Percentiles rank a stretch among this genome's conserved stretches.
Evolutionary conservation across 805 yeast species (phyloP).

Genomic region (Zygosaccharomyces kombuchaensis): DNA sequence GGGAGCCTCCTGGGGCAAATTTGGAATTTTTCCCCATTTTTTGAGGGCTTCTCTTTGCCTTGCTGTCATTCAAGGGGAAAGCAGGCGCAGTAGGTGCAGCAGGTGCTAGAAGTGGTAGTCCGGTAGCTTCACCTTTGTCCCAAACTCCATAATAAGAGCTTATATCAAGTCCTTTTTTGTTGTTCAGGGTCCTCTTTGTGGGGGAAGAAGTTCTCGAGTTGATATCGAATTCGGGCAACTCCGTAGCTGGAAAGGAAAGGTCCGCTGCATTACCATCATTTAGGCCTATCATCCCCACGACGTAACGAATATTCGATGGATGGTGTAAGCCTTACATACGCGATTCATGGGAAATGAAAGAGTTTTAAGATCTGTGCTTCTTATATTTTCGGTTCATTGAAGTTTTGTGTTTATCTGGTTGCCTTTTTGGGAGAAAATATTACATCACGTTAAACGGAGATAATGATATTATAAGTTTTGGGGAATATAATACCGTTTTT

Average conservation of each 20-base stretch:
- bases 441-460: neutral
- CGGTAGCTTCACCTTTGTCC: slow-evolving; percentile 3
- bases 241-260: slow-evolving; percentile 8
- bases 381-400: neutral
- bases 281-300: slow-evolving; percentile 3
- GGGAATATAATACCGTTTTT: neutral
- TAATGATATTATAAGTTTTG: neutral
- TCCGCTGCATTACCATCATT: slow-evolving; percentile 3
- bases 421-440: slow-evolving; percentile 2
- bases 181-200: slow-evolving; percentile 15
- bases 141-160: neutral
- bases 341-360: neutral
- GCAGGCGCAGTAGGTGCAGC: neutral
- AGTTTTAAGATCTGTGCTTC: neutral
- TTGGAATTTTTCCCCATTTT: neutral
- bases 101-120: slow-evolving; percentile 1
- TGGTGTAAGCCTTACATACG: neutral
- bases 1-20: neutral
- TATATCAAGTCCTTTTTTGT: slow-evolving; percentile 7
- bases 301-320: neutral
- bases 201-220: slow-evolving; percentile 13
- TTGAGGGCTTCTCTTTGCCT: neutral
- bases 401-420: slow-evolving; percentile 5
- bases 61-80: neutral
- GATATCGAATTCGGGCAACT: slow-evolving; percentile 7